Evolutionary conservation across 2,329 filamentous ascomycete species (phyloP).

Genomic region (Dryadomyces quercivorus): DNA sequence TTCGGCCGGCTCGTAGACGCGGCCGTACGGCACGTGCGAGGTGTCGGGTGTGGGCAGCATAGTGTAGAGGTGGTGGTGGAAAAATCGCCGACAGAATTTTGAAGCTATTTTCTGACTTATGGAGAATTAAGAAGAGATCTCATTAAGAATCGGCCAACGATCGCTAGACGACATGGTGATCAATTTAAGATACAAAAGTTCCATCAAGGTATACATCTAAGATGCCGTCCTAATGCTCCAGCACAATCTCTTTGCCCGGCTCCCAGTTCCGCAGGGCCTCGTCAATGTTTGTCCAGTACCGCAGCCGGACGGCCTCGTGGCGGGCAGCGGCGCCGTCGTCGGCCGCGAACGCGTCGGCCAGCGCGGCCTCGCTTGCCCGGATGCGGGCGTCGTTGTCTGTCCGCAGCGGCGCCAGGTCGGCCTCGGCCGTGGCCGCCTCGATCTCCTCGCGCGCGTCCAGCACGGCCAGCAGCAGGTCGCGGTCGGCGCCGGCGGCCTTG

Average conservation of each 20-base stretch:
- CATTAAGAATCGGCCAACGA: no score
- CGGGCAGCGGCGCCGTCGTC: constrained; percentile 54
- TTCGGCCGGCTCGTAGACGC: constrained; percentile 89
- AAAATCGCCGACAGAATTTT: not conserved
- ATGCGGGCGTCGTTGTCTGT: constrained; percentile 58
- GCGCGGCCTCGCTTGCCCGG: constrained; percentile 41
- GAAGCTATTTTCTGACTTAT: no score
- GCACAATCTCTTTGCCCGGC: constrained; percentile 49
- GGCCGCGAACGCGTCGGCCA: constrained; percentile 52
- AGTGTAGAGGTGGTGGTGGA: not conserved
- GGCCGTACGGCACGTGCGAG: constrained; percentile 76
- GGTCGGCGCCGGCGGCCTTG: constrained; percentile 37
- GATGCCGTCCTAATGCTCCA: constrained; percentile 42
- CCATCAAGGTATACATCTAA: no score
- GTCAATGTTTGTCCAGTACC: constrained; percentile 85
- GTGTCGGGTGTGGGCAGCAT: constrained; percentile 95
- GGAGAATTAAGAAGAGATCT: not conserved
- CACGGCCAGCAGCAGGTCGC: constrained; percentile 60
- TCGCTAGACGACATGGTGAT: no score
- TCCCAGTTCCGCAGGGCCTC: constrained; percentile 79
- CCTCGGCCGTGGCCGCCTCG: constrained; percentile 57
- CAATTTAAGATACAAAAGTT: no score
- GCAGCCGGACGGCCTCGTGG: constrained; percentile 60
- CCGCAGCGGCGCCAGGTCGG: constrained; percentile 47
- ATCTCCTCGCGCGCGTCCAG: constrained; percentile 69